Evolutionary conservation across 1,139 yeast species (phyloP), one percentile per base, ranked within the genome.

Genomic region (Scheffersomyces parashehatae): DNA sequence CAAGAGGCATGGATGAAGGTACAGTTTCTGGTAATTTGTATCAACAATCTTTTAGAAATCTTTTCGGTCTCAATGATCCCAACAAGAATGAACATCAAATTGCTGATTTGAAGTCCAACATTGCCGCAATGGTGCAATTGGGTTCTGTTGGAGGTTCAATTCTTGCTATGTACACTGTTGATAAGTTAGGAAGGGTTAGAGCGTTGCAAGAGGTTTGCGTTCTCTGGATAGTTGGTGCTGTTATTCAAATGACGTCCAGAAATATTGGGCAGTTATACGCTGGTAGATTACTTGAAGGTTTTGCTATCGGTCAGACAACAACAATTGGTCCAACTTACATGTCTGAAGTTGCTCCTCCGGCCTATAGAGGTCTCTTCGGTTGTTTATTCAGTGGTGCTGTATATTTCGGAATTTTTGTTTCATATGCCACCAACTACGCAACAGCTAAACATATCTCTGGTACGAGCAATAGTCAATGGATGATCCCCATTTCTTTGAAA

Each of bases 1-100:
- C 82, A n/a, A 66, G 87, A 59, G 87, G 87, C 11, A 74, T 70
- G 42, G 86, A 82, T 58, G 86, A 81, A 61, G 87, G 86, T 40
- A 64, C 65, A 48, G 55, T 65, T 38, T 61, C 79, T 13, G 82
- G 81, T 14, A 63, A 73, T 8, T 65, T 72, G 33, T 69, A 74
- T 9, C 82, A 73, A 48, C 51, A 50, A 3, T 66, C 79, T 2
- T 81, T 81, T 58, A 60, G 56, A 36, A 43, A 55, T 3, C 62
- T 63, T 43, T 79, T 80, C 55, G 83, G 83, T 1, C 67, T 81
- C 32, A 52, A 58, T 16, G 81, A 77, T 50, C 57, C 64, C 6
- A 51, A 56, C 31, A 75, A 72, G 50, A 42, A 71, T 2, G 64
- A 48, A 3, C 47, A 59, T 36, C 56, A 68, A 20, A 40, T 74